Evolutionary conservation across 768 basidiomycete species (phyloP).

Genomic region (Serendipita indica): DNA sequence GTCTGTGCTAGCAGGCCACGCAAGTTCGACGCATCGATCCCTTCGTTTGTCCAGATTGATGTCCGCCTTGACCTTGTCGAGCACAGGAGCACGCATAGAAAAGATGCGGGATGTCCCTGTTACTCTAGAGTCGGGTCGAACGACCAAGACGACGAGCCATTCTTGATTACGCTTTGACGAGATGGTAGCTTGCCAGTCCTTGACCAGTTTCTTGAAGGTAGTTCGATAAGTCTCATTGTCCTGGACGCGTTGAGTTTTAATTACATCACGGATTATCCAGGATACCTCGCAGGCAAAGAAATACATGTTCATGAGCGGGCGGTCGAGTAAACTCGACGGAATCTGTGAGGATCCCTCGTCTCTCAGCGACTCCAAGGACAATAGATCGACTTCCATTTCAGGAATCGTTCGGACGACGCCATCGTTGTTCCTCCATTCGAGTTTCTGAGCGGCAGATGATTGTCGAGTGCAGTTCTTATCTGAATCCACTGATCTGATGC

Average conservation of each 20-base stretch:
- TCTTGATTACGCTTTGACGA: constrained; percentile 68
- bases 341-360: constrained; percentile 67
- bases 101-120: constrained; percentile 50
- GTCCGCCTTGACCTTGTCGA: constrained; percentile 84
- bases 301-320: constrained; percentile 74
- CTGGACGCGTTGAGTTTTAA: constrained; percentile 21
- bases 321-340: constrained; percentile 65
- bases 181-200: constrained; percentile 72
- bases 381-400: constrained; percentile 64
- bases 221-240: constrained; percentile 65
- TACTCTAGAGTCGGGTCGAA: constrained; percentile 51
- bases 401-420: constrained; percentile 63
- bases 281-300: constrained; percentile 79
- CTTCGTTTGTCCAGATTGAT: constrained; percentile 84
- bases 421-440: constrained; percentile 63
- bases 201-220: constrained; percentile 68
- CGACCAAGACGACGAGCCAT: constrained; percentile 82
- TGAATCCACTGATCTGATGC: constrained; percentile 62
- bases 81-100: constrained; percentile 67
- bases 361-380: constrained; percentile 48
- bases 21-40: constrained; percentile 64
- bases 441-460: constrained; percentile 74
- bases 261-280: constrained; percentile 11
- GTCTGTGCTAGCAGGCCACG: constrained; percentile 55
- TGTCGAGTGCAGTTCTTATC: constrained; percentile 44